Base-by-base conservation (phyloP, 352 stramenopile genomes). In the Elongisporangium senticosum region DNA sequence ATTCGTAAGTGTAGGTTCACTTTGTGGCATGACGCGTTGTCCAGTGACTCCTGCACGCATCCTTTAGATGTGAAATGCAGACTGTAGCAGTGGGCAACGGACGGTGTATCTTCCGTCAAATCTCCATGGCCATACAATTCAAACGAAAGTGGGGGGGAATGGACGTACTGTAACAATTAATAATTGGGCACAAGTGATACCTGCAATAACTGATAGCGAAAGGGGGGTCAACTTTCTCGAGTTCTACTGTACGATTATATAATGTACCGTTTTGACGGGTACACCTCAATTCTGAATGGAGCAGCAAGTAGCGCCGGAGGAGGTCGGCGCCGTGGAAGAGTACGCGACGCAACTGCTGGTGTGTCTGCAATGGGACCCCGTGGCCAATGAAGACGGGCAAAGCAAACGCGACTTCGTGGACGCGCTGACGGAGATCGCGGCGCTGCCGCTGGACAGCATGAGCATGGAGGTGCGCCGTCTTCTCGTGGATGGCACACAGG, bases 391-490 rank as follows among this genome's bases (percentile, higher is more conserved):
- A 10, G 64, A 71, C 49, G 64, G 57, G 0, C 13, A 51, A 2
- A 54, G 65, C 1, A 87, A 88, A 62, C 69, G 75, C 48, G 54
- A 65, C 22, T 92, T 92, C 49, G 74, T 87, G 17, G 78, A 90
- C 43, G 82, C 79, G 21, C 70, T 90, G 21, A 92, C 82, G 8
- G 74, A 85, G 67, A 79, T 92, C 62, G 79, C 82, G 5, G 82
- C 79, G 23, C 60, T 92, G 55, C 73, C 82, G 26, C 28, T 85
- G 17, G 78, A 90, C 53, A 83, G 74, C 43, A 72, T 87, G 23
- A 86, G 68, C 47, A 92, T 92, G 82, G 82, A 92, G 56, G 71
- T 86, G 23, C 77, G 82, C 2, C 72, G 78, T 4, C 59, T 92
- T 1, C 51, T 90, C 22, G 78, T 92, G 1, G 68, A 62, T 22